Conservation (phyloP, 345 rosid species). For the Gossypium herbaceum region DNA sequence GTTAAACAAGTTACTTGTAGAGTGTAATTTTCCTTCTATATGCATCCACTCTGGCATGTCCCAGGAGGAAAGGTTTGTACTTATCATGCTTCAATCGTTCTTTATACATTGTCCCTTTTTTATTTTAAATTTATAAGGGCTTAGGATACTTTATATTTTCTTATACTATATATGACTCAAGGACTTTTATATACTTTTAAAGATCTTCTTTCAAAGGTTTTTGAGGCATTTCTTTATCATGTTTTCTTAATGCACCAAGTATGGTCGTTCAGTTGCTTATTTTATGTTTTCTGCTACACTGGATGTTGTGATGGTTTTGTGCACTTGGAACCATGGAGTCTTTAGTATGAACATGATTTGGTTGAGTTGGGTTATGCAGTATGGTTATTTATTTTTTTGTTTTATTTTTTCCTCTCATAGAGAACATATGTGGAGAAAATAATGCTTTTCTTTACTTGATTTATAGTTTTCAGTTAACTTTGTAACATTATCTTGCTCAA, state of each 20-base stretch:
- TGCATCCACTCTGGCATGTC: conserved; percentile 99
- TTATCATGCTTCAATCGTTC: background rate
- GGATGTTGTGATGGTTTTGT: background rate
- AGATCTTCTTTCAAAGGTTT: background rate
- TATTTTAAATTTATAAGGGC: background rate
- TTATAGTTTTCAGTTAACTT: background rate
- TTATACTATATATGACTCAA: background rate
- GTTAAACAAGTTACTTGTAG: conserved; percentile 85
- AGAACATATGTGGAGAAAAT: background rate
- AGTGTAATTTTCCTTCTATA: conserved; percentile 96
- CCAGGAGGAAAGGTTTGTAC: conserved; percentile 85
- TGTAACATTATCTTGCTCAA: too few species aligned
- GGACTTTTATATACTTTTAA: background rate
- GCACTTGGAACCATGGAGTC: background rate
- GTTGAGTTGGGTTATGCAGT: background rate
- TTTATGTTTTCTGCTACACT: background rate
- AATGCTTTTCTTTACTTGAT: background rate
- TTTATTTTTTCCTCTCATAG: too few species aligned
- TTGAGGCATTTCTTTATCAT: background rate
- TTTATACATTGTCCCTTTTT: background rate
- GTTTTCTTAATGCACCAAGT: background rate
- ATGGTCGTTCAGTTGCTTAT: background rate
- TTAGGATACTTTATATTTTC: background rate
- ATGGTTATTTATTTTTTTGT: background rate
- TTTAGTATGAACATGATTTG: background rate